Percentiles rank a stretch among this genome's conserved stretches.
Conservation (phyloP, 495 filamentous ascomycete species). For the Annulohypoxylon bovei region DNA sequence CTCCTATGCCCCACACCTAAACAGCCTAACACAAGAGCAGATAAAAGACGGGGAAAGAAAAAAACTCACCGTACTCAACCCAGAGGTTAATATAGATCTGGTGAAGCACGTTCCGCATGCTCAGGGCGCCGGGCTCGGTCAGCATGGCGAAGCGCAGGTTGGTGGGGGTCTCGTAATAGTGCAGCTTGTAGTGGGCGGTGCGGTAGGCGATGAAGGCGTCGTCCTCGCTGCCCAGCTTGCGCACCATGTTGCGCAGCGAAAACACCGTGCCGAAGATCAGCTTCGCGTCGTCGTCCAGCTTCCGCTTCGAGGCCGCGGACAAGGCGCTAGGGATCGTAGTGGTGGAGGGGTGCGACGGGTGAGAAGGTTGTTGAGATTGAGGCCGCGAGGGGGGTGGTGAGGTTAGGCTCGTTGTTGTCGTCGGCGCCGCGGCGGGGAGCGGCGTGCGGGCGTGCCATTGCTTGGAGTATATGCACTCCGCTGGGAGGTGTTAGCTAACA, state of each 20-base stretch:
- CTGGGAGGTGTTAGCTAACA: constrained; percentile 53
- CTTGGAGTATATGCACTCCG: constrained; percentile 97
- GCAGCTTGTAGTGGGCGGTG: constrained; percentile 95
- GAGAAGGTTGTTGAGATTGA: constrained; percentile 29
- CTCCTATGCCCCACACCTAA: neutral
- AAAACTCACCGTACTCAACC: constrained; percentile 86
- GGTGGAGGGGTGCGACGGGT: constrained; percentile 17
- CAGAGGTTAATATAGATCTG: constrained; percentile 99
- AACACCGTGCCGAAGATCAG: constrained; percentile 97
- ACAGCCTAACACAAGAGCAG: neutral
- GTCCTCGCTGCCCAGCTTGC: constrained; percentile 89
- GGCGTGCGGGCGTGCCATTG: constrained; percentile 64
- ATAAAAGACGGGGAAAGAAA: neutral
- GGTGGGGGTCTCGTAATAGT: constrained; percentile 98
- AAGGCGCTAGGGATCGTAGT: neutral
- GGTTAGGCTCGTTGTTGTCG: constrained; percentile 28
- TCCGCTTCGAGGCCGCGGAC: neutral
- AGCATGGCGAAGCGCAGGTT: constrained; percentile 96
- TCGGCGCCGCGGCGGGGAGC: neutral
- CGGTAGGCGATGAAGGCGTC: constrained; percentile 92
- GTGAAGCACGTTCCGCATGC: constrained; percentile 91
- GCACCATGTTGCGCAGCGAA: constrained; percentile 94
- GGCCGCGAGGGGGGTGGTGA: constrained; percentile 25
- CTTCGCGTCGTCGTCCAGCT: constrained; percentile 81
- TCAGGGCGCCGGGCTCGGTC: constrained; percentile 87